Base-by-base conservation (phyloP, 768 basidiomycete genomes). In the Tylopilus subfusipes region DNA sequence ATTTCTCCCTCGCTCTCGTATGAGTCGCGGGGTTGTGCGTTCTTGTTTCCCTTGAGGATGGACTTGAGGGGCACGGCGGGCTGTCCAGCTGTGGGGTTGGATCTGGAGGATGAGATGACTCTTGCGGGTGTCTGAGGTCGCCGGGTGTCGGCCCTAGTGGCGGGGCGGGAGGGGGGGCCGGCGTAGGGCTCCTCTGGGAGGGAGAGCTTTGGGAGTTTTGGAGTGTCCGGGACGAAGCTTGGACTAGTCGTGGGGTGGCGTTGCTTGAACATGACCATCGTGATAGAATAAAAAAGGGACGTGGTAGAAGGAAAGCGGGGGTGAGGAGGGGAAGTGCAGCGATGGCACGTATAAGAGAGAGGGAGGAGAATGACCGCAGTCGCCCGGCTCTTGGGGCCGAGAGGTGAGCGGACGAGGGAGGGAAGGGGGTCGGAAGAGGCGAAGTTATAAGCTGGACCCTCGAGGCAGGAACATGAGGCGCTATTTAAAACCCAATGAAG, bases 1-100 rank as follows among this genome's bases (percentile, higher is more conserved):
- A 58, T 56, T 47, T 70, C 68, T 1, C 62, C 61, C 24, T 72
- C 70, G 64, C 68, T 70, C 10, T 71, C 68, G 18, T 67, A 69
- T 7, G 55, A 63, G 48, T 68, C 68, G 50, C 40, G 46, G 21
- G 50, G 13, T 24, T 34, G 50, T n/a, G 58, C 22, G 48, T 40
- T 51, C 29, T 42, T 52, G 39, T 38, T 51, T 4, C 68, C 68
- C 65, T 72, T 70, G 55, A 70, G 62, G n/a, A 70, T 66, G 24
- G 68, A 66, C 49, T 40, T 68, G 24, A 64, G 57, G 61, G 70
- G 66, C 29, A 48, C 48, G 24, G 60, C 53, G 22, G 63, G 60
- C 54, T 59, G 61, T 14, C 67, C 63, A 2, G 59, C 50, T 5
- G 63, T 63, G 34, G 60, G 58, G n/a, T 61, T 54, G 18, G 53